These are phyloP conservation scores for Plasmodium billcollinsi DNA, from an alignment of 169 alveolate genomes.

Conservation along the genomic window DNA sequence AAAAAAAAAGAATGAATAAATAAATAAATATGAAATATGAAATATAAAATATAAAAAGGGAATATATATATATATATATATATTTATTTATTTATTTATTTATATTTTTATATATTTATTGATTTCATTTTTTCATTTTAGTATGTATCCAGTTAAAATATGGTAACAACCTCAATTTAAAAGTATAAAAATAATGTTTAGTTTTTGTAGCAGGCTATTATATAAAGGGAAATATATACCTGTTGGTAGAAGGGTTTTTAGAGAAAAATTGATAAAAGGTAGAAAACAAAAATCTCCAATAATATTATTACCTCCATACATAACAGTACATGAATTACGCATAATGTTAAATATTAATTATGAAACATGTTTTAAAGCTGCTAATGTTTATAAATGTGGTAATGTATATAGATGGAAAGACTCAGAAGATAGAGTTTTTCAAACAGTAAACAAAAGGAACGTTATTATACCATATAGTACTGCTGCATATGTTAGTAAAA, in stretches of 20 bases:
- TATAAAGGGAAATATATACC: constrained; percentile 84
- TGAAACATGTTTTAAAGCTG: constrained; percentile 79
- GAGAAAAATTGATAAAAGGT: constrained; percentile 82
- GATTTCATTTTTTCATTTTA: not conserved
- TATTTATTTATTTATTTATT: no score
- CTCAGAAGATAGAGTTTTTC: constrained; percentile 81
- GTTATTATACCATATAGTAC: constrained; percentile 84
- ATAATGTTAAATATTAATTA: constrained; percentile 82
- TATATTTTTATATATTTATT: not conserved
- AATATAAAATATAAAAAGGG: no score
- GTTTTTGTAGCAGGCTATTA: constrained; percentile 18
- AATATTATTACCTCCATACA: constrained; percentile 84
- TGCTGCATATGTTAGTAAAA: constrained; percentile 85
- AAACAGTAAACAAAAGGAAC: constrained; percentile 81
- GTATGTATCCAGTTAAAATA: no score
- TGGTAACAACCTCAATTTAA: not conserved
- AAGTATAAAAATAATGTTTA: constrained; percentile 35
- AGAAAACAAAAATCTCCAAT: constrained; percentile 85
- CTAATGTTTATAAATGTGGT: constrained; percentile 80
- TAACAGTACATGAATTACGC: constrained; percentile 84
- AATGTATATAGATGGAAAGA: constrained; percentile 85
- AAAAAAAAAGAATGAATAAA: no score
- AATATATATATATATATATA: no score
- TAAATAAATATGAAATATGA: no score
- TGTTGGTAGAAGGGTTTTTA: constrained; percentile 82